phyloP scores from a whole-genome alignment of 306 rosid genomes.

The Ormosia emarginata region DNA sequence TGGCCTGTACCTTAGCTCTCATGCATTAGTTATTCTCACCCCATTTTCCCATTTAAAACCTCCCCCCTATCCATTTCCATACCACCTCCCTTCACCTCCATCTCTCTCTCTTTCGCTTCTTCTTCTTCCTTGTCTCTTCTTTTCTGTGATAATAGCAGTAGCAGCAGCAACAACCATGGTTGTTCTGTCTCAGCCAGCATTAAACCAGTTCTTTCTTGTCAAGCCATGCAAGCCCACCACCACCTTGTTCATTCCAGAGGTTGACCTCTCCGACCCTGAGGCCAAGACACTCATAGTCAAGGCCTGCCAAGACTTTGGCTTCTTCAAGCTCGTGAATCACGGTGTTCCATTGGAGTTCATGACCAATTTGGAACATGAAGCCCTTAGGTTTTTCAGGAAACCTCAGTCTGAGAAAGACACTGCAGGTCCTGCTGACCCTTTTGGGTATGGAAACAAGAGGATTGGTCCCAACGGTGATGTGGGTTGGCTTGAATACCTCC shows the following conservation, averaged over 20 bases:
- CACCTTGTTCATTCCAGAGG: constrained; percentile 46
- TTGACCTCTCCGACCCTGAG: constrained; percentile 51
- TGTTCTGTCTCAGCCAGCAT: constrained; percentile 51
- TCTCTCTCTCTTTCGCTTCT: neutral
- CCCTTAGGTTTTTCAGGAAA: constrained; percentile 45
- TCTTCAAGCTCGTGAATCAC: constrained; percentile 68
- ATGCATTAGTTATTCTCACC: constrained; percentile 21
- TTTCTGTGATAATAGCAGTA: neutral
- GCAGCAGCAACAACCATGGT: constrained; percentile 45
- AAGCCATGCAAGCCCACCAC: constrained; percentile 47
- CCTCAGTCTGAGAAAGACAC: constrained; percentile 60
- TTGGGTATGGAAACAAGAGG: constrained; percentile 66
- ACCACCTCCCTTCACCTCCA: neutral
- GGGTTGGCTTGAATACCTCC: constrained; percentile 85
- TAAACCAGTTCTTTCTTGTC: constrained; percentile 35
- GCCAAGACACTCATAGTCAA: constrained; percentile 46
- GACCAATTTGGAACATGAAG: constrained; percentile 42
- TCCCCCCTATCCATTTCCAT: neutral
- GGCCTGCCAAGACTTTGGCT: constrained; percentile 68
- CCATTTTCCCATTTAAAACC: neutral
- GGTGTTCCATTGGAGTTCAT: constrained; percentile 60
- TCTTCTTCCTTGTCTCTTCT: neutral
- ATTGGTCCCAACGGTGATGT: constrained; percentile 81
- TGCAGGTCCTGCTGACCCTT: constrained; percentile 73
- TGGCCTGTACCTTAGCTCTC: neutral